These are phyloP conservation scores for Russula sp. DNA, from an alignment of 768 basidiomycete species.

Conservation along the genomic window DNA sequence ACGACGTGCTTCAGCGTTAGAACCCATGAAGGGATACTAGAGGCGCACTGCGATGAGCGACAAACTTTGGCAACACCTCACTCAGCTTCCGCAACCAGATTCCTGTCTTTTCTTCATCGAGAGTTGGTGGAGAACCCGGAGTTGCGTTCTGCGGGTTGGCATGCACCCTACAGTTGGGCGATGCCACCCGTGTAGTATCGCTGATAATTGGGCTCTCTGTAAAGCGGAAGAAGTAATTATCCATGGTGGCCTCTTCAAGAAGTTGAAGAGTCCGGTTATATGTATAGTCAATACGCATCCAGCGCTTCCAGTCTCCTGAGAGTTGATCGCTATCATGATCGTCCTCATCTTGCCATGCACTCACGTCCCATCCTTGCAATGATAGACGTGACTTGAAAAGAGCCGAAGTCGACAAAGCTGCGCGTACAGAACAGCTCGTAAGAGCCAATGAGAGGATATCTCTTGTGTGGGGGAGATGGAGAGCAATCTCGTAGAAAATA, in stretches of 20 bases:
- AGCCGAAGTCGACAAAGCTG: neutral
- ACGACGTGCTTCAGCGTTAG: too few relatives aligned
- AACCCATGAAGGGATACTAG: neutral
- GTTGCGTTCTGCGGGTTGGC: neutral
- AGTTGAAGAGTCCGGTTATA: conserved; percentile 5
- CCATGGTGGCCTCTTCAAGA: neutral
- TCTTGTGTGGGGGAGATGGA: neutral
- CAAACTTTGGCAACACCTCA: neutral
- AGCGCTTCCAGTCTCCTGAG: neutral
- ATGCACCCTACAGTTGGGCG: neutral
- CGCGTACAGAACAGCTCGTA: neutral
- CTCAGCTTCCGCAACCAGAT: conserved; percentile 7
- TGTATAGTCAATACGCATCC: conserved; percentile 2
- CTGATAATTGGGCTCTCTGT: neutral
- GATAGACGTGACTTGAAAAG: conserved; percentile 5
- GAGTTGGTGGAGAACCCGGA: neutral
- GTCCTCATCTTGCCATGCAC: conserved; percentile 4
- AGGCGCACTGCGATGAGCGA: conserved; percentile 11
- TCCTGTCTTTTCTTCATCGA: neutral
- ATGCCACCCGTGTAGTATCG: neutral
- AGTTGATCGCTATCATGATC: neutral
- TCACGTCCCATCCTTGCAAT: neutral
- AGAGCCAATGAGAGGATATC: neutral
- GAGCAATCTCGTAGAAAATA: conserved; percentile 3
- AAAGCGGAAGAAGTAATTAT: neutral